These are phyloP conservation scores for Nakazawaea pomicola DNA, from an alignment of 805 yeast species.

Conservation along the genomic window DNA sequence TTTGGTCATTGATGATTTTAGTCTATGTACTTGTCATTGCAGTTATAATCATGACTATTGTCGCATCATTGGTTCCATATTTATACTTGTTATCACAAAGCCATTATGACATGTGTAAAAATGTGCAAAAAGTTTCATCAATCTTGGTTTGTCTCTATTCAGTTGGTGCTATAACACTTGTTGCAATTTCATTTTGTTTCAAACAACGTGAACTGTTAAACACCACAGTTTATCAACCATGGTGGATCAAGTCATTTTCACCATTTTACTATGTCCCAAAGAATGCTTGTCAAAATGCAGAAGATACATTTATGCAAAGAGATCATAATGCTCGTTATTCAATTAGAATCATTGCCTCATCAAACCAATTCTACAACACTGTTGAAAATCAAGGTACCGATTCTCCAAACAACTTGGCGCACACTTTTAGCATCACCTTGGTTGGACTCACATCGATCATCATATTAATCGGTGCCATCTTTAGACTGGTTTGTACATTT, in stretches of 20 bases:
- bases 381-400: conserved; percentile 24
- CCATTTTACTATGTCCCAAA: conserved; percentile 55
- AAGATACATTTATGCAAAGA: conserved; percentile 38
- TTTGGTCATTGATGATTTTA: conserved; percentile 45
- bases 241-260: conserved; percentile 68
- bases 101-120: conserved; percentile 45
- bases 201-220: conserved; percentile 48
- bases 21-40: conserved; percentile 51
- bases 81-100: conserved; percentile 43
- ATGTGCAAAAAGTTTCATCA: conserved; percentile 49
- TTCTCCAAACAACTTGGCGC: conserved; percentile 30
- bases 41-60: conserved; percentile 62
- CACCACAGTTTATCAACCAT: conserved; percentile 59
- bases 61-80: conserved; percentile 59
- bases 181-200: conserved; percentile 46
- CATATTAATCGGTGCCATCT: conserved; percentile 45
- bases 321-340: conserved; percentile 46
- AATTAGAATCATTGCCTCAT: conserved; percentile 56
- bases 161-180: conserved; percentile 43
- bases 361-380: conserved; percentile 29
- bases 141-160: conserved; percentile 47
- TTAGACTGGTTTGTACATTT: conserved; percentile 46
- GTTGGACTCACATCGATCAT: conserved; percentile 41
- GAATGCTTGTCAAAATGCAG: conserved; percentile 46
- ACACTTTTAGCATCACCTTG: conserved; percentile 45